Evolutionary conservation across 129 eudicot genomes (phyloP), one percentile per base, ranked within the genome.

Genomic region (Pittosporum tobira): DNA sequence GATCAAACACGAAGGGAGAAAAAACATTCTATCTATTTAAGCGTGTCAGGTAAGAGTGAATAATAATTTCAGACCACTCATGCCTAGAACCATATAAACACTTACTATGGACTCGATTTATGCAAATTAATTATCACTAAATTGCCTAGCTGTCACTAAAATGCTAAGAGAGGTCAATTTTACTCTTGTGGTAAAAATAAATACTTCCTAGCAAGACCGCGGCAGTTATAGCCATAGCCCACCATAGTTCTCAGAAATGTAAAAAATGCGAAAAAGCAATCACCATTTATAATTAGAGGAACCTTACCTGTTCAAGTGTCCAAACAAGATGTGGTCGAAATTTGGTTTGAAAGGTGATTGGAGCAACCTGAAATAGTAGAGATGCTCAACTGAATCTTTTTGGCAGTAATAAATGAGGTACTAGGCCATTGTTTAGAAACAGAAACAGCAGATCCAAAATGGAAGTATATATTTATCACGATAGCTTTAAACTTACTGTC

Each of bases 311-410:
- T 62, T 87, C 96, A 58, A 91, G 75, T 48, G 89, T 62, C 96
- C 99, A 91, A 26, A 91, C 75, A 58, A 91, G 96, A 76, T 91
- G 87, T 6, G 84, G 88, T 66, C 76, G 99, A 71, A 76, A 91
- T 30, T 70, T 81, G 51, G 99, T 81, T 51, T 84, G 71, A 65
- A 86, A 91, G 64, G 88, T 87, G 71, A 81, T 70, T 61, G 94
- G 94, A 28, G 96, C 88, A 64, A 91, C 96, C 99, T 91, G 77
- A 57, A 61, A 61, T 77, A 45, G 31, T 27, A 51, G 25, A 66
- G 29, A 42, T 10, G 27, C 27, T 40, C 28, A 11, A 37, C 26
- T 37, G 44, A 59, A 29, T 52, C 40, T 42, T 31, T 6, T 28
- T n/a, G 12, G 16, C 3, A 16, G 26, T 25, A 43, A 25, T 27